Evolutionary conservation across 805 yeast species (phyloP), one percentile per base, ranked within the genome.

Genomic region (Lipomyces lipofer): DNA sequence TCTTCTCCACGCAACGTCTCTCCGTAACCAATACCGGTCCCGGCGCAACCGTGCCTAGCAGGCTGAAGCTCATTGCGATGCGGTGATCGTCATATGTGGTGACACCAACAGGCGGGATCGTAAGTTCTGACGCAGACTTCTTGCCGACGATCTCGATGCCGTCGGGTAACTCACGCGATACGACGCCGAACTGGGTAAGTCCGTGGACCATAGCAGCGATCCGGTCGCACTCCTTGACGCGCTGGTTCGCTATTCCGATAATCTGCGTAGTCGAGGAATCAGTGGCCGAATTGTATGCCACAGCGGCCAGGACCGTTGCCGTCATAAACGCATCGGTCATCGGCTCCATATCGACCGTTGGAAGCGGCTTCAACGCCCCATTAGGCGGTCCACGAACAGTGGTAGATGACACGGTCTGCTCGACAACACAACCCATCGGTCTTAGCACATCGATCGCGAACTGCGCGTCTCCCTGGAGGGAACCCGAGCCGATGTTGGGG

Each of bases 241-340:
- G 84, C 74, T 94, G 99, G 73, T 94, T 94, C 33, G 98, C 98
- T 73, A 94, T 94, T 60, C 99, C 99, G 32, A 86, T 83, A 65
- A 94, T 94, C 4, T 86, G 79, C 12, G 97, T 92, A 8, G 83
- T 73, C 17, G 71, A 65, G 21, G 65, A 62, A 47, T 73, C 74
- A 58, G 75, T 75, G 53, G 76, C 75, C 4, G 28, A 21, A 13
- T 47, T 53, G 15, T 43, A 30, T 3, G 97, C 96, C 39, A 87
- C 79, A n/a, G 99, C 97, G 30, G 98, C 99, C 17, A 90, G 95
- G 10, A 94, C 97, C 50, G 95, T 82, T 0, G 99, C 99, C 13
- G 99, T 94, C 66, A 94, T 76, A 69, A 94, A 94, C 0, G 99
- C 99, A 72, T 94, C 99, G 0, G 99, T 94, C 99, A 94, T 94